phyloP scores from a whole-genome alignment of 2,329 filamentous ascomycete species.

The Rutstroemia sp. region DNA sequence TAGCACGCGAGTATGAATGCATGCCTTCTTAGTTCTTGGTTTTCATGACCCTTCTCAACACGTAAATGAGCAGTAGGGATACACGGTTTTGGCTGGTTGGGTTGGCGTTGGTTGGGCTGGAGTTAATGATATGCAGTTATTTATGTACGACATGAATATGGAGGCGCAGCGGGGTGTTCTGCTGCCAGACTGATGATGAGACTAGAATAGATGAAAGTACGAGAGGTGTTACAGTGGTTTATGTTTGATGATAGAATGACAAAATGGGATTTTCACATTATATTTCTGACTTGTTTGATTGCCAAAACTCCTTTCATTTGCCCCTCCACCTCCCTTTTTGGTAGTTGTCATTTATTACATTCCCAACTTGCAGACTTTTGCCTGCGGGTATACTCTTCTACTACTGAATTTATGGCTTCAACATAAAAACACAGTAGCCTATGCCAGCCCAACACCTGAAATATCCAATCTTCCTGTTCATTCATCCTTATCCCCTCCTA shows the following conservation, averaged over 20 bases:
- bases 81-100: neutral
- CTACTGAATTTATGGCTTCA: neutral
- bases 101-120: neutral
- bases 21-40: neutral
- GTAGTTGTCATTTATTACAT: neutral
- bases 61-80: neutral
- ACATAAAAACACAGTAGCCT: too few relatives aligned
- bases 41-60: neutral
- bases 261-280: constrained; percentile 4
- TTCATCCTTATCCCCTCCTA: constrained; percentile 32
- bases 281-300: neutral
- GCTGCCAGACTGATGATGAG: neutral
- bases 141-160: constrained; percentile 6
- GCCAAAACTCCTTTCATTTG: constrained; percentile 2
- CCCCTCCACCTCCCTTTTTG: neutral
- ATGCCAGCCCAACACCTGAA: neutral
- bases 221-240: neutral
- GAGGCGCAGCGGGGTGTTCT: neutral
- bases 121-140: constrained; percentile 4
- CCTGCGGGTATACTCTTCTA: neutral
- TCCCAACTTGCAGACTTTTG: neutral
- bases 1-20: neutral
- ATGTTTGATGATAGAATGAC: constrained; percentile 6
- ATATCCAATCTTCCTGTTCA: neutral
- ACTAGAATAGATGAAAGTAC: neutral